These are phyloP conservation scores for Penicillium pancosmium DNA, from an alignment of 495 filamentous ascomycete species.

Conservation along the genomic window DNA sequence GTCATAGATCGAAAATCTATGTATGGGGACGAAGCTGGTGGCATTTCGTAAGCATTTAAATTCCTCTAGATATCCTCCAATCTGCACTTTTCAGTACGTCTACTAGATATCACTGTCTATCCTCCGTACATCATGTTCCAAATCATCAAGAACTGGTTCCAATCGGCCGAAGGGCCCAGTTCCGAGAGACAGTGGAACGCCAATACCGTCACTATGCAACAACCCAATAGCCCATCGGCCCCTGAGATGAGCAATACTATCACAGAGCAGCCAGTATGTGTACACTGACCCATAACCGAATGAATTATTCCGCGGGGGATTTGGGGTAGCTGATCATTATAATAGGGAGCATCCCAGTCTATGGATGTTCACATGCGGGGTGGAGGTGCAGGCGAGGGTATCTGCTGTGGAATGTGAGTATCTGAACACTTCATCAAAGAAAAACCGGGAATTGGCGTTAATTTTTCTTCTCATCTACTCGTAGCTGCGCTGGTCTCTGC, in stretches of 20 bases:
- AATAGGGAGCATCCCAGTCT: slow-evolving; percentile 10
- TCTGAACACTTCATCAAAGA: neutral
- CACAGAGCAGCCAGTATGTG: slow-evolving; percentile 10
- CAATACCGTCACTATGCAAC: slow-evolving; percentile 15
- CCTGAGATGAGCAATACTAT: slow-evolving; percentile 12
- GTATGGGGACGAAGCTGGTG: neutral
- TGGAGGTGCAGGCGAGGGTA: slow-evolving; percentile 20
- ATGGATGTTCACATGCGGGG: slow-evolving; percentile 21
- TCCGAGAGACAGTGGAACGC: slow-evolving; percentile 13
- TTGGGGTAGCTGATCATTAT: neutral
- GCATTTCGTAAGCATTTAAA: neutral
- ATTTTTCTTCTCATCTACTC: neutral
- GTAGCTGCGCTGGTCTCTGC: slow-evolving; percentile 21
- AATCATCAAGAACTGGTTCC: slow-evolving; percentile 11
- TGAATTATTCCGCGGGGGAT: neutral
- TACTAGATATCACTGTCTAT: neutral
- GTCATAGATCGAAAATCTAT: neutral
- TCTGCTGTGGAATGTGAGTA: slow-evolving; percentile 25
- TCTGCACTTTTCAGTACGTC: neutral
- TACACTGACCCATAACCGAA: neutral
- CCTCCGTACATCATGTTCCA: slow-evolving; percentile 9
- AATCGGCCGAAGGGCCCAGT: slow-evolving; percentile 5
- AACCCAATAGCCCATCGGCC: slow-evolving; percentile 10
- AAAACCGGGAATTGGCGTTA: neutral
- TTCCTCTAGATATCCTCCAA: neutral